Base-by-base conservation (phyloP, 176 grass and related monocot species). In the Secale cereale region DNA sequence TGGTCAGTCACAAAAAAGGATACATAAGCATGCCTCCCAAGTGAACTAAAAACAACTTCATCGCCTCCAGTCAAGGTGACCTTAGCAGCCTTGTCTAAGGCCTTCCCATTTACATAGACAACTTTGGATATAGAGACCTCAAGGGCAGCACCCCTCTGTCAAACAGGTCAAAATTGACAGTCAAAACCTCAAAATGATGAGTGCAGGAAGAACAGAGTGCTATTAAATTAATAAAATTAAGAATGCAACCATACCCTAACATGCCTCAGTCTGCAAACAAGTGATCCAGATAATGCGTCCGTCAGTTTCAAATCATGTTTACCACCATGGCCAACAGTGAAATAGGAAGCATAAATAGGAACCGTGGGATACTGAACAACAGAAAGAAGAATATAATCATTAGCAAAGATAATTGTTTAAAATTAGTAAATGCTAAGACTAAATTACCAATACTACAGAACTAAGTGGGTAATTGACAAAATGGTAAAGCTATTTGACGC, bases 31-130 rank as follows among this genome's bases (percentile, higher is more conserved):
- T 95, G 93, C 23, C 85, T 91, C 77, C 91, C 86, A 67, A 88
- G 64, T 54, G 85, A 92, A 91, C 75, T 84, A 78, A 98, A 98
- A 89, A 88, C 68, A 79, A 98, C 89, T 90, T 98, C 97, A 87
- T 98, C 97, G 37, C 97, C 97, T 80, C 91, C 91, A 40, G 29
- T 40, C 69, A 98, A 87, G 62, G 88, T 87, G 84, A 95, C 87
- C 78, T 90, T 88, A 22, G 90, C 71, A 90, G 87, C 40, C 87
- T 94, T 95, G 77, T 95, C 97, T 54, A 98, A 63, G 37, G 78
- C 89, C 88, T 92, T 98, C 71, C 97, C 97, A 74, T 98, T 98
- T 72, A 98, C 93, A 90, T 83, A 81, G 60, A 98, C 88, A 89
- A 85, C 74, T 85, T 94, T 98, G 26, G 93, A 89, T 32, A 91